Evolutionary conservation across 108 stramenopile genomes (phyloP), one percentile per base, ranked within the genome.

Genomic region (Stephanodiscus minutulus): DNA sequence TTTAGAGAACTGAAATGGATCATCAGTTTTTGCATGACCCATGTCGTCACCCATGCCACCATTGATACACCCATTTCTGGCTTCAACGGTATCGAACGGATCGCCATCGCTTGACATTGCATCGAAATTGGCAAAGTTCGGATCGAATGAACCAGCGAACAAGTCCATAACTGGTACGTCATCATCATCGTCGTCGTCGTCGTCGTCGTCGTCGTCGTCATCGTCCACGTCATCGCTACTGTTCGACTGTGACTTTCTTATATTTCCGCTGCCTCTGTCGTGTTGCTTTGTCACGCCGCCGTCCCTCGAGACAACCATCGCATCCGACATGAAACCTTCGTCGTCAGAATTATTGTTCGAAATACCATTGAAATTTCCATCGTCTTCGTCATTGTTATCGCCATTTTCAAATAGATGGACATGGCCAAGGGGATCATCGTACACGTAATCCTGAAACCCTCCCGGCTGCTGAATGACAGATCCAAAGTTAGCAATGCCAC

Each of bases 81-180:
- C 43, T 28, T 61, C 59, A 17, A 44, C 7, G 35, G 44, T 5
- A 35, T 50, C 33, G 9, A 47, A 65, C 9, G 61, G 37, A 43
- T 58, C 20, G 43, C 48, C n/a, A 22, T 61, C 7, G 10, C 47
- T 53, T 36, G 24, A 27, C 49, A 57, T 57, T 10, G 66, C 43
- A 21, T 74, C 74, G 24, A 70, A 70, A 31, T 61, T 43, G 60
- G 28, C 70, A 55, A 77, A 77, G 63, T 72, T 67, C 12, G 76
- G 39, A 28, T 55, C 56, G 12, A 57, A 57, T 25, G 64, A 69
- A 47, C 77, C 77, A n/a, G 77, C 57, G 52, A 82, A 82, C 55
- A 82, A 66, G 46, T 82, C 70, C 49, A 82, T 64, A 29, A 76
- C 81, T 49, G 70, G 74, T 9, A 71, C 67, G 70, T 54, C 60